Conservation (phyloP, 768 basidiomycete species). For the Panus rudis region DNA sequence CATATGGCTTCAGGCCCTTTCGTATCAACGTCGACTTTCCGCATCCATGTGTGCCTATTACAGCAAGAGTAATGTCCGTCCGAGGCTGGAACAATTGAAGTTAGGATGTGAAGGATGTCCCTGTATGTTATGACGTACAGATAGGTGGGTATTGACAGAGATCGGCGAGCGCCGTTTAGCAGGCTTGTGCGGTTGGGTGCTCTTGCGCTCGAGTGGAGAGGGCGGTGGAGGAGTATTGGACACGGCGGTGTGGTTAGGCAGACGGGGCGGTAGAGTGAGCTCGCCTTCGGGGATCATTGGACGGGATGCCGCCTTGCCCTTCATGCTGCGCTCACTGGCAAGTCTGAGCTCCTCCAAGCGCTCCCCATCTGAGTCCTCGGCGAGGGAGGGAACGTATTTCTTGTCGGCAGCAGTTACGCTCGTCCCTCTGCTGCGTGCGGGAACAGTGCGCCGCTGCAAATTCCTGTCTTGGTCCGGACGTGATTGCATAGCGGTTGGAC, state of each 20-base stretch:
- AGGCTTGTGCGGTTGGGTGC: constrained; percentile 14
- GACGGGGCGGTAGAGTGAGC: constrained; percentile 24
- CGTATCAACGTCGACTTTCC: constrained; percentile 83
- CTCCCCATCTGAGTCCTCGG: constrained; percentile 22
- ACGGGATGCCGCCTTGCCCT: constrained; percentile 22
- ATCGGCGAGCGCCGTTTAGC: constrained; percentile 16
- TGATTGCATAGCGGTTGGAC: no score
- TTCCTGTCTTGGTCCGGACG: no score
- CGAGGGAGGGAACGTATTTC: constrained; percentile 32
- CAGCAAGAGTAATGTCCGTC: constrained; percentile 51
- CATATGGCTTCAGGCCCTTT: constrained; percentile 64
- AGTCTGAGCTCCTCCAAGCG: constrained; percentile 17
- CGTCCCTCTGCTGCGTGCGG: constrained; percentile 45
- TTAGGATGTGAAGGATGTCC: background rate
- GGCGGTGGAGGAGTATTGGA: constrained; percentile 13
- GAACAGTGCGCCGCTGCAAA: constrained; percentile 20
- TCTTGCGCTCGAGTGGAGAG: background rate
- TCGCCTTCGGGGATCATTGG: constrained; percentile 20
- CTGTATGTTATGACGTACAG: constrained; percentile 10
- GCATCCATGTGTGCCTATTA: constrained; percentile 71
- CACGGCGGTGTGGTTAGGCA: constrained; percentile 18
- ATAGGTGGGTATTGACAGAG: constrained; percentile 20
- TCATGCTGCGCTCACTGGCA: constrained; percentile 8
- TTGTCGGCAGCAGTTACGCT: constrained; percentile 43
- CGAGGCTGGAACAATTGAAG: constrained; percentile 9